phyloP scores from a whole-genome alignment of 1,284 basidiomycete genomes.

The Trametes pubescens region DNA sequence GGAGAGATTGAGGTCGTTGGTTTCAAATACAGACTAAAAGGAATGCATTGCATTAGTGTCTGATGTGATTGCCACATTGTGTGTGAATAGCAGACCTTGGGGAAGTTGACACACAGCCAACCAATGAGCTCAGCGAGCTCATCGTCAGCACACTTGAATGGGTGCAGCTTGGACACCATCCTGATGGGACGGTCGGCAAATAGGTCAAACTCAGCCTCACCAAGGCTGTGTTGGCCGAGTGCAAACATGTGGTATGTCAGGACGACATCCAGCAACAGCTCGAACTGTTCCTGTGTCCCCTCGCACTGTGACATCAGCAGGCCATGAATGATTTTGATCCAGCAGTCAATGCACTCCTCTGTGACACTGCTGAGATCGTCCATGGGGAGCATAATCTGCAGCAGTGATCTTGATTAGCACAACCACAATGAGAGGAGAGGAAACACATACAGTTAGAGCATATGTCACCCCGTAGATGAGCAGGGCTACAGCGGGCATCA shows the following conservation, averaged over 20 bases:
- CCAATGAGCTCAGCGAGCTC: background rate
- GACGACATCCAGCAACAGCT: background rate
- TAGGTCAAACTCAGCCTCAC: background rate
- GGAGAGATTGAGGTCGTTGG: too few species aligned
- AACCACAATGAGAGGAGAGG: too few species aligned
- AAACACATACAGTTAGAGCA: too few species aligned
- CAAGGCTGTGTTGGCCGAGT: background rate
- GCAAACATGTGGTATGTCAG: background rate
- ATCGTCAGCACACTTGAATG: background rate
- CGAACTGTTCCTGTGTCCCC: background rate
- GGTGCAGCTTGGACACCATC: background rate
- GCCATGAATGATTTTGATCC: background rate
- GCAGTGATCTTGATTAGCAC: too few species aligned
- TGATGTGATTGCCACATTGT: background rate
- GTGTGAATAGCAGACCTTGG: background rate
- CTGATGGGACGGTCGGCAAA: background rate
- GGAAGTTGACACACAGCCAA: background rate
- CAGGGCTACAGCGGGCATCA: too few species aligned
- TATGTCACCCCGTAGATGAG: too few species aligned
- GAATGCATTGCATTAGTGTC: too few species aligned
- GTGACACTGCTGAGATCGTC: too few species aligned
- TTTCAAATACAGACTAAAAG: too few species aligned
- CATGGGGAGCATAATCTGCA: too few species aligned
- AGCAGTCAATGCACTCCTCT: background rate
- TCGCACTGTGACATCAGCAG: background rate